Percentiles rank a stretch among this genome's conserved stretches.
phyloP scores from a whole-genome alignment of 2,329 filamentous ascomycete genomes.

The Aspergillus fumigatiaffinis region DNA sequence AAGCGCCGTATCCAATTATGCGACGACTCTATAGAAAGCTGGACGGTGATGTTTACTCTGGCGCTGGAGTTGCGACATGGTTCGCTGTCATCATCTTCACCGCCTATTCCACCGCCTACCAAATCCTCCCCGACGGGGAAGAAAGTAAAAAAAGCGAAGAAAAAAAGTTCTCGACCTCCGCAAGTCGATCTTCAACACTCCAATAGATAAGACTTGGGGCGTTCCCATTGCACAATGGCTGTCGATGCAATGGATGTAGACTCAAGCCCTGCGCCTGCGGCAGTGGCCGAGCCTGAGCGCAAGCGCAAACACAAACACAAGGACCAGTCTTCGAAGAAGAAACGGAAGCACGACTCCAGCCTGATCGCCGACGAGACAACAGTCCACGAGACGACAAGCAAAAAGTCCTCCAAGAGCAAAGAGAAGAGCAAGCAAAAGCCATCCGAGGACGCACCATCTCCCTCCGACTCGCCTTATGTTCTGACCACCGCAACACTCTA shows the following conservation, averaged over 20 bases:
- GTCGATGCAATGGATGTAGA: conserved; percentile 40
- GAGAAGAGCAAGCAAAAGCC: conserved; percentile 35
- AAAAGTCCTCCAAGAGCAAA: conserved; percentile 31
- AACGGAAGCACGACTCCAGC: conserved; percentile 36
- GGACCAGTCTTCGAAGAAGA: conserved; percentile 37
- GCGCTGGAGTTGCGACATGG: conserved; percentile 1
- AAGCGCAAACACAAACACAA: conserved; percentile 46
- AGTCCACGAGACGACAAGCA: conserved; percentile 26
- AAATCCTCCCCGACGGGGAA: background rate
- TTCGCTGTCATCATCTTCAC: conserved; percentile 10
- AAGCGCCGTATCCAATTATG: background rate
- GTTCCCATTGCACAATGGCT: conserved; percentile 28
- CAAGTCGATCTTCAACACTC: conserved; percentile 5
- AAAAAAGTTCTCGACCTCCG: conserved; percentile 25
- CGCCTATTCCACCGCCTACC: conserved; percentile 27
- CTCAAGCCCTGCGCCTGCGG: conserved; percentile 16
- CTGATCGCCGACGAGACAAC: conserved; percentile 18
- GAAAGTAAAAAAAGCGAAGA: conserved; percentile 23
- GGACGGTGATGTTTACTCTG: conserved; percentile 1
- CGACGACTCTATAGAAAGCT: background rate
- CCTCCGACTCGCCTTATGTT: conserved; percentile 65
- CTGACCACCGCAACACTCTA: conserved; percentile 75
- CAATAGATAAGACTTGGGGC: background rate
- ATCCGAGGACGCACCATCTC: conserved; percentile 22
- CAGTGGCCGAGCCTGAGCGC: conserved; percentile 25